phyloP scores from a whole-genome alignment of 352 stramenopile species.

The Globisporangium rhizosaccharum region DNA sequence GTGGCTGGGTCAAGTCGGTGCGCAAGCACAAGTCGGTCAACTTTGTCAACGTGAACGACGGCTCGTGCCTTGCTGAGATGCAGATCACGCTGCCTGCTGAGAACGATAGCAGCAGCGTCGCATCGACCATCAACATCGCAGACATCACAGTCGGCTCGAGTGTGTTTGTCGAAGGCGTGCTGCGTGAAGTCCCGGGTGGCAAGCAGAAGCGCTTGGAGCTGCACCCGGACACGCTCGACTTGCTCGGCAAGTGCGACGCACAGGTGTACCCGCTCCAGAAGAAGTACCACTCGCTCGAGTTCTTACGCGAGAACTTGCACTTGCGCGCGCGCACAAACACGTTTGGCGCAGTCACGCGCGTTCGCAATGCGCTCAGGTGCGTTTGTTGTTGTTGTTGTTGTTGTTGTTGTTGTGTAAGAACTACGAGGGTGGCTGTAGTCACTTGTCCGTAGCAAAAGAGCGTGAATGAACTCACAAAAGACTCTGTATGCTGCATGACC shows the following conservation, averaged over 20 bases:
- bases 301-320: conserved; percentile 95
- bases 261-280: conserved; percentile 97
- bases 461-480: not conserved
- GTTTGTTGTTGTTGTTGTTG: conserved; percentile 1
- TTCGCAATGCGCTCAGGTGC: conserved; percentile 89
- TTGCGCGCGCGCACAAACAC: conserved; percentile 96
- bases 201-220: conserved; percentile 92
- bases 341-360: conserved; percentile 91
- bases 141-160: conserved; percentile 92
- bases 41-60: conserved; percentile 97
- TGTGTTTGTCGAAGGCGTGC: conserved; percentile 85
- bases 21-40: conserved; percentile 96
- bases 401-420: not conserved
- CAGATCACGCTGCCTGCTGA: conserved; percentile 86
- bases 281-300: conserved; percentile 98
- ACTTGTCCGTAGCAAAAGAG: not conserved
- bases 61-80: conserved; percentile 89
- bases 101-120: conserved; percentile 21
- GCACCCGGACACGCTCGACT: conserved; percentile 65
- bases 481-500: not conserved
- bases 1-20: conserved; percentile 95
- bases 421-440: too few species aligned
- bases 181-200: conserved; percentile 84
- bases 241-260: conserved; percentile 91
- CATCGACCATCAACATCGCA: conserved; percentile 53